phyloP scores from a whole-genome alignment of 2,329 filamentous ascomycete species.

The Beauveria sp. region DNA sequence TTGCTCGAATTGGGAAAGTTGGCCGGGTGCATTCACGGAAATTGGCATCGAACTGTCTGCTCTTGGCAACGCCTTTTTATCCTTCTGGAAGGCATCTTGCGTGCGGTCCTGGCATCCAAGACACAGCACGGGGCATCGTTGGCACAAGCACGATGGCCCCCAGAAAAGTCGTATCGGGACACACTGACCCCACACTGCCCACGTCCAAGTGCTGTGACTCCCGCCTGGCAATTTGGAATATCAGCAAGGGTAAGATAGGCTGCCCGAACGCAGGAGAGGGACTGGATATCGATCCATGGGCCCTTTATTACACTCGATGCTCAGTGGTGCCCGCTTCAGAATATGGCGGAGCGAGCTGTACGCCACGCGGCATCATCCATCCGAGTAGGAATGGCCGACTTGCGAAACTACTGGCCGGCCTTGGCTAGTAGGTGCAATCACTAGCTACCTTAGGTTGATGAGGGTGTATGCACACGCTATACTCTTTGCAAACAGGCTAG shows the following conservation, averaged over 20 bases:
- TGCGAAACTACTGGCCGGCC: not conserved
- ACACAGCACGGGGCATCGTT: not conserved
- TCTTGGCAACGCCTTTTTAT: not conserved
- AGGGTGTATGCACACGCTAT: not conserved
- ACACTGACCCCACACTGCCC: not conserved
- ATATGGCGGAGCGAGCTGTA: not conserved
- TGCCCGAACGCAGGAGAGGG: not conserved
- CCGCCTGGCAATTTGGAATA: no score
- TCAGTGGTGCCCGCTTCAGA: constrained; percentile 7
- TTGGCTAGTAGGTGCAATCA: no score
- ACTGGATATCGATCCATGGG: not conserved
- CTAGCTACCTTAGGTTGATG: not conserved
- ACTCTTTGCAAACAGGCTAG: not conserved
- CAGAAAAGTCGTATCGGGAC: not conserved
- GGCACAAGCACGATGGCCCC: not conserved
- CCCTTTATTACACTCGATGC: not conserved
- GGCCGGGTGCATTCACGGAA: not conserved
- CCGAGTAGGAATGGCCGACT: not conserved
- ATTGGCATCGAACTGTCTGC: not conserved
- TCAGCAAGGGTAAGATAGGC: not conserved
- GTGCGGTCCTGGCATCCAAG: not conserved
- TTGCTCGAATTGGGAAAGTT: not conserved
- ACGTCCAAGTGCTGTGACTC: not conserved
- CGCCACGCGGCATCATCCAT: constrained; percentile 8
- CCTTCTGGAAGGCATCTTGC: not conserved